phyloP scores from a whole-genome alignment of 2,329 filamentous ascomycete species.

The Peltaster fructicola region DNA sequence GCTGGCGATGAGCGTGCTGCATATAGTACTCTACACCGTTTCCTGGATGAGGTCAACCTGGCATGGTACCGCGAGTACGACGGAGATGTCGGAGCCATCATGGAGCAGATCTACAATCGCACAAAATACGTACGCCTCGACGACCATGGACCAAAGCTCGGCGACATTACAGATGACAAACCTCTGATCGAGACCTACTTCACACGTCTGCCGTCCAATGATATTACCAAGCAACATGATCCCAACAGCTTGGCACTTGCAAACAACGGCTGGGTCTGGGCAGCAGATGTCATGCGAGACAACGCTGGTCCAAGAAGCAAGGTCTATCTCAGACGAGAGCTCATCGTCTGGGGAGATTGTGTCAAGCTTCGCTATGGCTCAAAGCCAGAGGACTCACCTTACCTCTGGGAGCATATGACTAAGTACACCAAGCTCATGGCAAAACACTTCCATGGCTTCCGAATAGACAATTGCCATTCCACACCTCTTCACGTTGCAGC shows the following conservation, averaged over 20 bases:
- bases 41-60: constrained; percentile 73
- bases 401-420: constrained; percentile 90
- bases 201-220: constrained; percentile 67
- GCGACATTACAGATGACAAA: constrained; percentile 56
- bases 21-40: constrained; percentile 35
- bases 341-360: constrained; percentile 97
- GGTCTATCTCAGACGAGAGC: constrained; percentile 87
- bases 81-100: constrained; percentile 58
- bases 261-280: constrained; percentile 99
- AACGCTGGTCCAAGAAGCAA: constrained; percentile 79
- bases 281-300: constrained; percentile 81
- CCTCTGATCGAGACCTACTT: constrained; percentile 92
- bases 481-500: constrained; percentile 90
- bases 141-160: constrained; percentile 71
- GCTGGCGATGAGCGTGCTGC: constrained; percentile 34
- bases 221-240: constrained; percentile 58
- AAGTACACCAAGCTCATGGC: constrained; percentile 83
- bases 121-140: constrained; percentile 93
- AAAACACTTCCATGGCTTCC: constrained; percentile 86
- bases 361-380: constrained; percentile 87
- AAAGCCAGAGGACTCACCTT: constrained; percentile 70
- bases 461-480: constrained; percentile 96
- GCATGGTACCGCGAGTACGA: constrained; percentile 89
- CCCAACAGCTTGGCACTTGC: constrained; percentile 63
- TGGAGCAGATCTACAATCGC: constrained; percentile 83